Evolutionary conservation across 371 early-diverging fungal species (phyloP).

Genomic region (Apophysomyces sp.): DNA sequence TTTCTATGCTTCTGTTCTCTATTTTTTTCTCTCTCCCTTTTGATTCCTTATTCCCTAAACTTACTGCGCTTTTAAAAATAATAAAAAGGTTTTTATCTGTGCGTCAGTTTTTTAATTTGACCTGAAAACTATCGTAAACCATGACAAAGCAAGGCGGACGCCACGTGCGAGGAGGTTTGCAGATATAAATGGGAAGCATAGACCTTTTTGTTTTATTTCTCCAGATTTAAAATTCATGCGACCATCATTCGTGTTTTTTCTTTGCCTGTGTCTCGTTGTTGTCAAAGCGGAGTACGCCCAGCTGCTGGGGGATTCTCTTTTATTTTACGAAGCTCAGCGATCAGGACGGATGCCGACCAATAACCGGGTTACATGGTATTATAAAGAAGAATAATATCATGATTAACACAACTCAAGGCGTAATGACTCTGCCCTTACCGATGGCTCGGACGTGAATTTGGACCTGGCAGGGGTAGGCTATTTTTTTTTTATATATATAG

Average conservation of each 20-base stretch:
- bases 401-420: background rate
- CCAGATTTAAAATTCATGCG: background rate
- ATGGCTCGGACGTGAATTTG: background rate
- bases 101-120: background rate
- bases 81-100: too few species aligned
- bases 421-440: background rate
- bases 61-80: too few species aligned
- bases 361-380: background rate
- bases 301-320: background rate
- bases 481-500: background rate
- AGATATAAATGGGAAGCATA: background rate
- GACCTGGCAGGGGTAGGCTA: background rate
- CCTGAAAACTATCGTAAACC: background rate
- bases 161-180: background rate
- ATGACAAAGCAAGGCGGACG: background rate
- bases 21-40: too few species aligned
- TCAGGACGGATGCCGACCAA: background rate
- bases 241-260: background rate
- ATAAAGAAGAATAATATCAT: background rate
- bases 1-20: too few species aligned
- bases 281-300: background rate
- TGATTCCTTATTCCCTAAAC: too few species aligned
- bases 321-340: background rate
- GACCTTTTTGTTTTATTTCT: background rate
- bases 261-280: background rate